Conservation (phyloP, 2,329 filamentous ascomycete genomes). For the Arthrobotrys pseudoclavata region DNA sequence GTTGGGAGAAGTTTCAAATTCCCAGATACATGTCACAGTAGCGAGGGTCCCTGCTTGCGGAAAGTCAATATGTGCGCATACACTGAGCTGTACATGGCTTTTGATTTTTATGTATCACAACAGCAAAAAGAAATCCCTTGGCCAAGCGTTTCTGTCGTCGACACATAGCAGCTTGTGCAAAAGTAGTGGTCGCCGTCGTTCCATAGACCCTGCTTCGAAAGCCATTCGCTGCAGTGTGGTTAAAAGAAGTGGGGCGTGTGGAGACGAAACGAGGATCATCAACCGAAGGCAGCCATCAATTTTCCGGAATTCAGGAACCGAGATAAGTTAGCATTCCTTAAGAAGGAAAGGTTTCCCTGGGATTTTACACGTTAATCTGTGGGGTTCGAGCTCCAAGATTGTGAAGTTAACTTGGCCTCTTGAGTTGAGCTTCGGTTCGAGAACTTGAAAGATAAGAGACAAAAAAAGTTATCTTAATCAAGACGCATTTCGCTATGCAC, state of each 20-base stretch:
- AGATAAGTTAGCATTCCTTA: slow-evolving; percentile 44
- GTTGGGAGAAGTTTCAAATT: slow-evolving; percentile 21
- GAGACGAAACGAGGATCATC: slow-evolving; percentile 51
- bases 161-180: slow-evolving; percentile 29
- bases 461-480: slow-evolving; percentile 8
- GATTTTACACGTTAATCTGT: slow-evolving; percentile 10
- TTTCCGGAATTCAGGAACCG: slow-evolving; percentile 60
- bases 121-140: slow-evolving; percentile 16
- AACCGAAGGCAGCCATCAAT: slow-evolving; percentile 59
- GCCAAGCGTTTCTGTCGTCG: slow-evolving; percentile 21
- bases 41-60: slow-evolving; percentile 37
- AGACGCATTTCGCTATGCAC: slow-evolving; percentile 46
- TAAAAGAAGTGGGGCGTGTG: slow-evolving; percentile 38
- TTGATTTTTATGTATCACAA: slow-evolving; percentile 45
- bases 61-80: slow-evolving; percentile 16
- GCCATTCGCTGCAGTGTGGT: slow-evolving; percentile 20
- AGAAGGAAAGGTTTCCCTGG: slow-evolving; percentile 52
- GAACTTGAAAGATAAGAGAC: slow-evolving; percentile 9
- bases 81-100: slow-evolving; percentile 19
- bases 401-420: not conserved
- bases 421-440: slow-evolving; percentile 19
- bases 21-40: slow-evolving; percentile 31
- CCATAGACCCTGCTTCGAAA: slow-evolving; percentile 26
- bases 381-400: slow-evolving; percentile 5
- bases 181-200: slow-evolving; percentile 49